Evolutionary conservation across 352 stramenopile species (phyloP), one percentile per base, ranked within the genome.

Genomic region (Aphanomyces astaci): DNA sequence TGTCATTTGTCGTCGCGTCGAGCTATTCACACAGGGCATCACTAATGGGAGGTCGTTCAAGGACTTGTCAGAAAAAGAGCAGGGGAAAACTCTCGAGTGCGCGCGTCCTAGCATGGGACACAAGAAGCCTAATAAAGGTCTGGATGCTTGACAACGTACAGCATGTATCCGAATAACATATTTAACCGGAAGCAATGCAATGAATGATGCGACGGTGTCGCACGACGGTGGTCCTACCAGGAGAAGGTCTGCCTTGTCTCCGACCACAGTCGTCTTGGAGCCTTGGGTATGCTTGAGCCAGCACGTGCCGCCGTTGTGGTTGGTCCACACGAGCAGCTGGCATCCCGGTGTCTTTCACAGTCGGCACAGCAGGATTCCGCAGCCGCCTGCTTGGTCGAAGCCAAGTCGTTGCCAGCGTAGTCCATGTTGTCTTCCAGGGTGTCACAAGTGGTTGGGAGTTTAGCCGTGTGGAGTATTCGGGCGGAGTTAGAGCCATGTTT

Each of bases 241-340:
- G 7, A 33, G 15, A 7, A 15, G 5, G 24, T 7, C 49, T 15
- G 24, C 49, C 7, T n/a, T 3, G 40, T 22, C 55, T 4, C 55
- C 55, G 3, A 52, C 10, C 4, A 49, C 19, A n/a, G 49, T 45
- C 1, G 33, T 33, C 19, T 57, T 68, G 7, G 13, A 1, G 24
- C 56, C 56, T 17, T 30, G 56, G 1, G 2, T 43, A 17, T 15
- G 48, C 51, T 75, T 75, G 54, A 75, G 51, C 43, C 53, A 75
- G 66, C 71, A 75, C 19, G 63, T 75, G 39, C 70, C 64, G 28
- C 56, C 48, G 27, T 73, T 60, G 60, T 65, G 45, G 7, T 49
- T 45, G 30, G 22, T 63, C 62, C 62, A 68, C 25, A 63, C 52
- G 28, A 40, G 63, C 45, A 63, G 3, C 10, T 22, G 4, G 24